Conservation (phyloP, 1,284 basidiomycete species). For the Inonotus hispidus region DNA sequence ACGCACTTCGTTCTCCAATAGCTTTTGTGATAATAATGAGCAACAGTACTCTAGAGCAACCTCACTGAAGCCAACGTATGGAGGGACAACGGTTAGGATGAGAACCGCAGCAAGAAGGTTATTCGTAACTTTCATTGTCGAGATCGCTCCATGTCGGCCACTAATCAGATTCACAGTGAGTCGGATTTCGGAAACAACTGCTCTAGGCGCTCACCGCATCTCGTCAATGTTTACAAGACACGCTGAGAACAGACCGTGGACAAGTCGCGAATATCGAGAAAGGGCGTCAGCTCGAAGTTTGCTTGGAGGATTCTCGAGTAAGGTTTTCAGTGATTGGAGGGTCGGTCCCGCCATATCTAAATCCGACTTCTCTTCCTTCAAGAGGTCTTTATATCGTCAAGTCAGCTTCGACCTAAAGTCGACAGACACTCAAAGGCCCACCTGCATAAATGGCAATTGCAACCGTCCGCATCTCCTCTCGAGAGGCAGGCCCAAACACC, state of each 20-base stretch:
- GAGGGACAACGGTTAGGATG: constrained; percentile 76
- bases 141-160: constrained; percentile 72
- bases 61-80: constrained; percentile 62
- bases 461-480: constrained; percentile 76
- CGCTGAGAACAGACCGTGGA: constrained; percentile 84
- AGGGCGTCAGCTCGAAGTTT: constrained; percentile 21
- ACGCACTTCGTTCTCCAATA: constrained; percentile 66
- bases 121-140: constrained; percentile 82
- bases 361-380: constrained; percentile 79
- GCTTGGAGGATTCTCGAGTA: constrained; percentile 52
- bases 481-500: constrained; percentile 48
- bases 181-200: not conserved
- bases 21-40: constrained; percentile 77
- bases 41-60: constrained; percentile 82
- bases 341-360: constrained; percentile 77
- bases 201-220: constrained; percentile 62
- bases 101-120: constrained; percentile 87
- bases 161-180: constrained; percentile 34
- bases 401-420: not conserved
- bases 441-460: constrained; percentile 79
- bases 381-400: constrained; percentile 49
- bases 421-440: constrained; percentile 27
- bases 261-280: constrained; percentile 47
- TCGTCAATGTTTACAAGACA: constrained; percentile 87
- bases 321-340: constrained; percentile 69